Percentiles rank a stretch among this genome's conserved stretches.
phyloP scores from a whole-genome alignment of 2,329 filamentous ascomycete species.

The Penicillium sp. region DNA sequence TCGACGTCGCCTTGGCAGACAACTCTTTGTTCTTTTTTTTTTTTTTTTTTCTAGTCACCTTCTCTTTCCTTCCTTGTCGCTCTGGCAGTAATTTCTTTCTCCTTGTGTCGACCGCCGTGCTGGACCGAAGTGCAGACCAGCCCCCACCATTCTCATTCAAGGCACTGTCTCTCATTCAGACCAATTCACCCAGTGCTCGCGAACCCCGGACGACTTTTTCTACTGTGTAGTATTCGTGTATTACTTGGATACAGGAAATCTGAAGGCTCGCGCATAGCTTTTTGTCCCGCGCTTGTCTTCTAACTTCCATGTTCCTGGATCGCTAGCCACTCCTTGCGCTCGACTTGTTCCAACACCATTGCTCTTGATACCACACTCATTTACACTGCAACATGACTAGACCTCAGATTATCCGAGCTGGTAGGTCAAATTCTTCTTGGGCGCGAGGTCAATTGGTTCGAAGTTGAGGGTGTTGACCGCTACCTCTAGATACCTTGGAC shows the following conservation, averaged over 20 bases:
- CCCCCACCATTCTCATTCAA: constrained; percentile 16
- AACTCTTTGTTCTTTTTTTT: constrained; percentile 14
- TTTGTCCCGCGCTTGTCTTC: constrained; percentile 1
- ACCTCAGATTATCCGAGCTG: constrained; percentile 47
- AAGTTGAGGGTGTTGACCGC: constrained; percentile 9
- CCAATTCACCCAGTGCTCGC: constrained; percentile 7
- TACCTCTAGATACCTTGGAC: constrained; percentile 78
- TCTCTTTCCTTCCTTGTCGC: constrained; percentile 21
- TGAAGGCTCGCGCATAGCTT: constrained; percentile 5
- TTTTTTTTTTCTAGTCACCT: constrained; percentile 7
- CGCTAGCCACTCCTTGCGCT: constrained; percentile 21
- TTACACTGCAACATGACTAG: constrained; percentile 36
- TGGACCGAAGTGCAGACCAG: constrained; percentile 21
- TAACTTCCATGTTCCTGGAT: constrained; percentile 15
- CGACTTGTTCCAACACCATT: constrained; percentile 10
- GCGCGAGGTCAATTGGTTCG: neutral
- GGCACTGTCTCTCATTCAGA: constrained; percentile 26
- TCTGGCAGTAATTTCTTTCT: constrained; percentile 32
- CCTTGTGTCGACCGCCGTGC: constrained; percentile 15
- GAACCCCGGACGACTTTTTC: constrained; percentile 4
- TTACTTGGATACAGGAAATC: neutral
- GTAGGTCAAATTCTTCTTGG: constrained; percentile 29
- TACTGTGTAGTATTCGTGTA: neutral
- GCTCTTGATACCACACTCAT: constrained; percentile 16
- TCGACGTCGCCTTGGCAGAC: constrained; percentile 5